Evolutionary conservation across 2,329 filamentous ascomycete genomes (phyloP).

Genomic region (Aspergillus luchuensis): DNA sequence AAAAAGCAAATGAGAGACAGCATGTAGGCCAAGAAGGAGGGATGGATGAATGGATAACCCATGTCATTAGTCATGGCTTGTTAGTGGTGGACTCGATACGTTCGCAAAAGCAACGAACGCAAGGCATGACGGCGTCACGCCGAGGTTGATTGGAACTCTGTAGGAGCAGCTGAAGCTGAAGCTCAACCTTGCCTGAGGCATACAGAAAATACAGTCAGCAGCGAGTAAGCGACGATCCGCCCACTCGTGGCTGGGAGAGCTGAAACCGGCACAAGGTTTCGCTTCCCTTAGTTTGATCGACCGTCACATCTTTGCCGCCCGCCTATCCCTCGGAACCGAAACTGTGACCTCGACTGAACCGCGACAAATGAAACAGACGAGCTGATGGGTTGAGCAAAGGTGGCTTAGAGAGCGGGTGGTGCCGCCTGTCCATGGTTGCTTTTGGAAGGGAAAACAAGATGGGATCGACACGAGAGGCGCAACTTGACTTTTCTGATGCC

Average conservation of each 20-base stretch:
- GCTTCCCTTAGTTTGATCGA: constrained; percentile 8
- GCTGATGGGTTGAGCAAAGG: neutral
- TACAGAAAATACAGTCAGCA: neutral
- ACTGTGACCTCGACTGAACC: neutral
- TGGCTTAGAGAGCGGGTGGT: neutral
- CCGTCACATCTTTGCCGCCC: constrained; percentile 9
- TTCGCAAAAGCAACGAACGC: neutral
- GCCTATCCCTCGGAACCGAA: constrained; percentile 5
- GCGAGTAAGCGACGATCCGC: neutral
- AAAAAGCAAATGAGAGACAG: neutral
- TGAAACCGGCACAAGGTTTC: constrained; percentile 7
- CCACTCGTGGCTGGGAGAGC: constrained; percentile 2
- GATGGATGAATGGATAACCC: too few species aligned
- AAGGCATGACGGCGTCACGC: neutral
- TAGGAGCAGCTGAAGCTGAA: neutral
- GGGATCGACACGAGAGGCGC: neutral
- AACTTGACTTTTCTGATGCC: constrained; percentile 3
- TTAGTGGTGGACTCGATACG: neutral
- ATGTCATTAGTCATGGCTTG: too few species aligned
- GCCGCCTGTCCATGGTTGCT: constrained; percentile 4
- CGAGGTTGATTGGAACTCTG: neutral
- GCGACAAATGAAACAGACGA: constrained; percentile 14
- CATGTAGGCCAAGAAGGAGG: too few species aligned
- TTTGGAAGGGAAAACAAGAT: neutral
- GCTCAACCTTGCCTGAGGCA: neutral